phyloP scores from a whole-genome alignment of 2,329 filamentous ascomycete species.

The Dryadomyces quercus-mongolicae region DNA sequence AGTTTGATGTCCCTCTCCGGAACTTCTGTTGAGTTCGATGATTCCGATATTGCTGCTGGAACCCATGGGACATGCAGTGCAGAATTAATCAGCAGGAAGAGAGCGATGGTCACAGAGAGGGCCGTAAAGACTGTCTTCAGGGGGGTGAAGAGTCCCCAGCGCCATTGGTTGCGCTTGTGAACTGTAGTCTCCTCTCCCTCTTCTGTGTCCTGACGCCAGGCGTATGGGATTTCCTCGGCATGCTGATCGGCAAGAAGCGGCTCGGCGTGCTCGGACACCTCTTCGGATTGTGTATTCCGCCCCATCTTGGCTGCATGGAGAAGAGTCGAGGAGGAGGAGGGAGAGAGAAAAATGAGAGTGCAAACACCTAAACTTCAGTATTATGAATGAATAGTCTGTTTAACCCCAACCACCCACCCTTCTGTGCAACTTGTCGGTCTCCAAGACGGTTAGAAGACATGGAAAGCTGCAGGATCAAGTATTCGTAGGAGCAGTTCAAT shows the following conservation, averaged over 20 bases:
- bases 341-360: background rate
- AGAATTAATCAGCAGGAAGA: conserved; percentile 1
- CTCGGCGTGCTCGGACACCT: background rate
- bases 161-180: too few relatives aligned
- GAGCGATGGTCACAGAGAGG: background rate
- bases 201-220: background rate
- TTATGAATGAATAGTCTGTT: background rate
- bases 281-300: background rate
- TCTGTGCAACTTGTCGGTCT: background rate
- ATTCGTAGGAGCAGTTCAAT: too few relatives aligned
- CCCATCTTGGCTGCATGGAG: background rate
- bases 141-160: background rate
- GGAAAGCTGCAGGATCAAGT: background rate
- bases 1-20: conserved; percentile 9
- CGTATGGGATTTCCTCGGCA: background rate
- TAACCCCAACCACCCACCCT: background rate
- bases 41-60: background rate
- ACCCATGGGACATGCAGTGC: background rate
- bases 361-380: background rate
- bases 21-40: background rate
- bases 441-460: background rate
- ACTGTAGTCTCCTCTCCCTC: background rate
- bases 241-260: background rate
- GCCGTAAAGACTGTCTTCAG: background rate
- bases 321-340: background rate